Evolutionary conservation across 176 grass and related monocot genomes (phyloP), one percentile per base, ranked within the genome.

Genomic region (Poa annua): DNA sequence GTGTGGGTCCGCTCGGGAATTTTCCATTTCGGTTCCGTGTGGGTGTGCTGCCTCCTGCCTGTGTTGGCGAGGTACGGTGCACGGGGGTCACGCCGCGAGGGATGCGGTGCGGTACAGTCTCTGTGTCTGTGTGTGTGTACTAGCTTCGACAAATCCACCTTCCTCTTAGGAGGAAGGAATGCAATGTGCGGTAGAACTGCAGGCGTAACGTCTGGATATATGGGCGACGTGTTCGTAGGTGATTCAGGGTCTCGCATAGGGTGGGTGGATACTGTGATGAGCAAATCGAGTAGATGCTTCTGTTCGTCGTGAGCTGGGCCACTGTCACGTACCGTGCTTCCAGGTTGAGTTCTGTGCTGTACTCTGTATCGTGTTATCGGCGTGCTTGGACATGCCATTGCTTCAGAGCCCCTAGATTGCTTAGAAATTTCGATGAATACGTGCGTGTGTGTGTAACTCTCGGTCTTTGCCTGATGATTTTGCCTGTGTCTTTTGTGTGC

Each of bases 1-100:
- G n/a, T 48, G 51, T 11, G 44, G 71, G 70, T 61, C 80, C n/a
- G 13, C 62, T 64, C 13, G 47, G 12, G 66, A 74, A 75, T 72
- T 78, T 65, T 45, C 64, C 55, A 81, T 33, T 81, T 38, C 36
- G 36, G 36, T 38, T 38, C 36, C 36, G 36, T 38, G 36, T 38
- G 16, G 8, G 11, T 12, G 60, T 16, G 4, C 60, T 15, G 60
- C 4, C 60, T 7, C n/a, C n/a, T 29, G 29, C 2, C 1, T 29
- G 29, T 29, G 62, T 29, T 65, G 13, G 26, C 62, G 62, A 17
- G 63, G 44, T 15, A 29, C 42, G 42, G 44, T 45, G 70, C 70
- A 16, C 45, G 44, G 70, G 70, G 70, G 39, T 44, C 53, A 44
- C 32, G 80, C 24, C 1, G 15, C 21, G 38, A 34, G 6, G 39